Evolutionary conservation across 2,329 filamentous ascomycete species (phyloP), one percentile per base, ranked within the genome.

Genomic region (Fusarium sp.): DNA sequence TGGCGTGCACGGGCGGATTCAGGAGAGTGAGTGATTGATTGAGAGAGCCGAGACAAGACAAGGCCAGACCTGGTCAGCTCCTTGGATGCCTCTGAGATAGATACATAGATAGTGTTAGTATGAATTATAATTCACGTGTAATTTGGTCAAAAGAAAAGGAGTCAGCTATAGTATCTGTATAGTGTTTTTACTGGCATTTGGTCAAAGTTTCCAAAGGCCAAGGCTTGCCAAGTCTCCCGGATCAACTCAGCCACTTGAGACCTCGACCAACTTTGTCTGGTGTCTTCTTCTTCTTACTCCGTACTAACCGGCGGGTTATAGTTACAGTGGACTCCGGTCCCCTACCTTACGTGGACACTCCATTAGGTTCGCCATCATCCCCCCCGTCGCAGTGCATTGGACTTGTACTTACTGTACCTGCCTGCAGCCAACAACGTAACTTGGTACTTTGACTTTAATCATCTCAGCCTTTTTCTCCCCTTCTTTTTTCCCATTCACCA

Each of bases 321-420:
- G 70, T 58, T 64, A 64, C 56, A 70, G 68, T 70, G 68, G 68
- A 41, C 55, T 71, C 69, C 42, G 56, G 66, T 76, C 69, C 72
- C 70, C 77, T 77, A 77, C 75, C 70, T 77, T 77, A 77, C 75
- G 75, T 77, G 75, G 75, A 77, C 75, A 76, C 68, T 77, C 58
- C 49, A 53, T 29, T 53, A 41, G 45, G 59, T 68, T 70, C 63
- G 67, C 75, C 71, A 76, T 73, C 73, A 55, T 65, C 57, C 68
- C 66, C 61, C 66, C 61, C 64, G 67, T 75, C 59, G 59, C 46
- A 44, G 64, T 70, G 71, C 62, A 66, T 70, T 64, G 35, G 31
- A 50, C 41, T 71, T 54, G 65, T 56, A 54, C 25, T 18, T 70
- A 59, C 38, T 41, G 65, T 53, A 35, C 46, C 39, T 42, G 18